Percentiles rank a stretch among this genome's conserved stretches.
Conservation (phyloP, 345 rosid species). For the Kernera saxatilis region DNA sequence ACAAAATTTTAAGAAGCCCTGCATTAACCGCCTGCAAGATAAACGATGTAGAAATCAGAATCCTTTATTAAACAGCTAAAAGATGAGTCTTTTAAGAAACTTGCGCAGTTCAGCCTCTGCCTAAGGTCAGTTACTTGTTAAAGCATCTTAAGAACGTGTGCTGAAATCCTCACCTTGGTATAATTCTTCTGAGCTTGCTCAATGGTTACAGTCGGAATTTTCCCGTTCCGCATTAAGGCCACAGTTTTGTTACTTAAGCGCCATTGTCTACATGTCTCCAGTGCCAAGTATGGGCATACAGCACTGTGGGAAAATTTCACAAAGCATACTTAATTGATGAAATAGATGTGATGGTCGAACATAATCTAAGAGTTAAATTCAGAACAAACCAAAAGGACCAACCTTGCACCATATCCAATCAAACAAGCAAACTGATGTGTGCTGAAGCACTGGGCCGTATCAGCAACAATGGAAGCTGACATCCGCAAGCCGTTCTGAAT, state of each 20-base stretch:
- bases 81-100: not conserved
- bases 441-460: slow-evolving; percentile 97
- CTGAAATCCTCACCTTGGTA: slow-evolving; percentile 52
- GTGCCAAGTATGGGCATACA: slow-evolving; percentile 86
- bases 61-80: not conserved
- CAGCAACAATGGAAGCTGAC: slow-evolving; percentile 93
- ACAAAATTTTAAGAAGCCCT: slow-evolving; percentile 93
- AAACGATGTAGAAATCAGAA: slow-evolving; percentile 5
- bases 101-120: not conserved
- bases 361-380: not conserved
- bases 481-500: slow-evolving; percentile 92
- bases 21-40: slow-evolving; percentile 75
- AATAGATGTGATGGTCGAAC: not conserved
- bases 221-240: slow-evolving; percentile 86
- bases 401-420: slow-evolving; percentile 99
- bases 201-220: slow-evolving; percentile 96
- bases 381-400: not conserved
- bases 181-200: slow-evolving; percentile 95
- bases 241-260: slow-evolving; percentile 91
- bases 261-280: slow-evolving; percentile 98
- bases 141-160: not conserved
- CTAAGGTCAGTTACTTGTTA: not conserved
- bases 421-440: slow-evolving; percentile 98
- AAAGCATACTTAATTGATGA: not conserved
- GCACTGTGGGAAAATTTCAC: slow-evolving; percentile 46